phyloP scores from a whole-genome alignment of 192 early-diverging fungal genomes.

The Podila verticillata region DNA sequence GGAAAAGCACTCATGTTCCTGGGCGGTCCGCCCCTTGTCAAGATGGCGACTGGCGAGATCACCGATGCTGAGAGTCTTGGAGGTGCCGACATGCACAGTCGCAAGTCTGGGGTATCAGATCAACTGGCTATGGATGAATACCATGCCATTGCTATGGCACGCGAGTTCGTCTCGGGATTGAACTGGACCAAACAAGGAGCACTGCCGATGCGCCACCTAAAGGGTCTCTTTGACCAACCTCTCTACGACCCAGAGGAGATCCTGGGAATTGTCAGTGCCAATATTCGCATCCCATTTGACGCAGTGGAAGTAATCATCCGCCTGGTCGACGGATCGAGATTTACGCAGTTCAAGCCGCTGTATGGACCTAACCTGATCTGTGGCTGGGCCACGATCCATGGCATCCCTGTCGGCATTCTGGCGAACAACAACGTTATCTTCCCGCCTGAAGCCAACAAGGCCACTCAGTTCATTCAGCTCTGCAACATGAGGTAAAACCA shows the following conservation, averaged over 20 bases:
- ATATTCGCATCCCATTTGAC: slow-evolving; percentile 72
- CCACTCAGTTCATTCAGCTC: slow-evolving; percentile 73
- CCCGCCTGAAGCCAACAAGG: slow-evolving; percentile 70
- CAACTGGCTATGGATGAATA: slow-evolving; percentile 69
- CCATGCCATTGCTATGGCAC: slow-evolving; percentile 69
- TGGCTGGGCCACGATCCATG: slow-evolving; percentile 74
- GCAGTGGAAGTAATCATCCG: slow-evolving; percentile 70
- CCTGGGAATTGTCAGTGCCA: slow-evolving; percentile 72
- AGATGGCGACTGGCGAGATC: slow-evolving; percentile 75
- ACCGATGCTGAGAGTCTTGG: slow-evolving; percentile 72
- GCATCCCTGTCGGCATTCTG: slow-evolving; percentile 73
- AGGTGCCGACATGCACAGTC: slow-evolving; percentile 75
- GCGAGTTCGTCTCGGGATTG: slow-evolving; percentile 66
- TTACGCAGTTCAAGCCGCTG: slow-evolving; percentile 69
- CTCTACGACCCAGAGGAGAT: slow-evolving; percentile 67
- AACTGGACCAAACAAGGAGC: slow-evolving; percentile 64
- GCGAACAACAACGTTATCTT: slow-evolving; percentile 73
- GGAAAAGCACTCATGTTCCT: slow-evolving; percentile 69
- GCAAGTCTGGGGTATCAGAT: slow-evolving; percentile 68
- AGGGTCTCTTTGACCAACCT: slow-evolving; percentile 61
- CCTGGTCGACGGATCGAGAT: slow-evolving; percentile 72
- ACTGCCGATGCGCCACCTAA: slow-evolving; percentile 55
- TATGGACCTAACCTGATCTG: slow-evolving; percentile 71
- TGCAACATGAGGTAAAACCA: slow-evolving; percentile 55
- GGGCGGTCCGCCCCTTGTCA: slow-evolving; percentile 73